Base-by-base conservation (phyloP, 1,139 yeast species). In the Lizanozyma gosingica region DNA sequence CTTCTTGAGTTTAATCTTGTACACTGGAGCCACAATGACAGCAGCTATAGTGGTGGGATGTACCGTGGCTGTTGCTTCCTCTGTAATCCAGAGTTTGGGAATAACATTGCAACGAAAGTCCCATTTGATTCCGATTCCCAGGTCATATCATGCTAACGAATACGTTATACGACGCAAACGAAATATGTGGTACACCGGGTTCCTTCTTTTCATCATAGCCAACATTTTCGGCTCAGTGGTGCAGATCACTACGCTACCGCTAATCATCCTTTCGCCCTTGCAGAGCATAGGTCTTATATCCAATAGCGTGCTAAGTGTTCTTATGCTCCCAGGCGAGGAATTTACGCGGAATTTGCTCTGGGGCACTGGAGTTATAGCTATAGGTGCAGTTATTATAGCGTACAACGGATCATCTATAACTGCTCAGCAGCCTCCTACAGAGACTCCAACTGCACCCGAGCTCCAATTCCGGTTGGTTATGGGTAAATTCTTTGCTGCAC, bases 271-370 rank as follows among this genome's bases (percentile, higher is more conserved):
- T 42, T 80, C 90, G 33, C 95, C 96, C 0, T 62, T 88, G 39
- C 96, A 88, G 57, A 88, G 95, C 29, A 79, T 83, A 14, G 95
- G 96, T 0, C 70, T 88, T 33, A 90, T 87, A 2, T 87, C 88
- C 67, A 88, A 88, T 59, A 78, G 94, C 3, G 48, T 69, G 1
- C 60, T 85, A 8, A 83, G 88, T 50, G 85, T 94, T 39, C 57
- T 83, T 18, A 47, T 85, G 18, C 58, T 88, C 15, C 73, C 87
- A 9, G 71, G 80, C 14, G 96, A 88, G 54, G 67, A 67, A 0
- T 83, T 85, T 57, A 80, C 92, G 2, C 49, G 51, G 34, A 65
- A 62, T 41, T 71, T 90, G 2, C 63, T 76, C 2, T 47, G 62
- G 6, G 95, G 95, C 1, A 86, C 96, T 0, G 53, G 73, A 1